Evolutionary conservation across 2,329 filamentous ascomycete genomes (phyloP).

Genomic region (Aspergillus sp.): DNA sequence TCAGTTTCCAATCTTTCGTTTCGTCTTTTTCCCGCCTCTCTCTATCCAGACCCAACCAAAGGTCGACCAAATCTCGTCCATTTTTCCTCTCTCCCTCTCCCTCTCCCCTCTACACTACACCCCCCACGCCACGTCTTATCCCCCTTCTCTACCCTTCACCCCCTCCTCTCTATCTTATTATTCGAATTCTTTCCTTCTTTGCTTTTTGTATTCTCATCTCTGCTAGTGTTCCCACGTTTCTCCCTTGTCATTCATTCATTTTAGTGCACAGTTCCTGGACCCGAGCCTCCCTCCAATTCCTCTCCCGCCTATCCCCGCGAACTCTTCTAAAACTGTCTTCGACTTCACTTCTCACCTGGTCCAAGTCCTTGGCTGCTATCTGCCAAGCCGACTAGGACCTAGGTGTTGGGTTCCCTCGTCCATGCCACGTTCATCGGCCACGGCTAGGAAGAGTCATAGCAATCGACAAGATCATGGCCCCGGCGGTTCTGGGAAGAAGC

Average conservation of each 20-base stretch:
- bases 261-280: constrained; percentile 10
- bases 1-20: constrained; percentile 21
- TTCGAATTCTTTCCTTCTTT: constrained; percentile 15
- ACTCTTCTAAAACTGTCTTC: constrained; percentile 19
- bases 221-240: constrained; percentile 14
- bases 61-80: constrained; percentile 22
- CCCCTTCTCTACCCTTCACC: constrained; percentile 13
- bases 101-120: constrained; percentile 9
- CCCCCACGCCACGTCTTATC: constrained; percentile 15
- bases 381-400: constrained; percentile 51
- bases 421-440: constrained; percentile 51
- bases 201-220: constrained; percentile 15
- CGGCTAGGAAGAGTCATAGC: constrained; percentile 62
- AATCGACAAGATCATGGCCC: constrained; percentile 84
- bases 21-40: constrained; percentile 19
- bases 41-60: constrained; percentile 21
- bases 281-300: constrained; percentile 12
- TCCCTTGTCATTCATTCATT: constrained; percentile 22
- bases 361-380: constrained; percentile 48
- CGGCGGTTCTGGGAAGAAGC: constrained; percentile 73
- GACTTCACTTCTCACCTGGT: constrained; percentile 36
- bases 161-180: constrained; percentile 10
- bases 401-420: constrained; percentile 44
- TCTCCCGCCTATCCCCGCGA: constrained; percentile 12
- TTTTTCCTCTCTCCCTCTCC: constrained; percentile 18